Evolutionary conservation across 371 early-diverging fungal genomes (phyloP), one percentile per base, ranked within the genome.

Genomic region (Mucor plumbeus): DNA sequence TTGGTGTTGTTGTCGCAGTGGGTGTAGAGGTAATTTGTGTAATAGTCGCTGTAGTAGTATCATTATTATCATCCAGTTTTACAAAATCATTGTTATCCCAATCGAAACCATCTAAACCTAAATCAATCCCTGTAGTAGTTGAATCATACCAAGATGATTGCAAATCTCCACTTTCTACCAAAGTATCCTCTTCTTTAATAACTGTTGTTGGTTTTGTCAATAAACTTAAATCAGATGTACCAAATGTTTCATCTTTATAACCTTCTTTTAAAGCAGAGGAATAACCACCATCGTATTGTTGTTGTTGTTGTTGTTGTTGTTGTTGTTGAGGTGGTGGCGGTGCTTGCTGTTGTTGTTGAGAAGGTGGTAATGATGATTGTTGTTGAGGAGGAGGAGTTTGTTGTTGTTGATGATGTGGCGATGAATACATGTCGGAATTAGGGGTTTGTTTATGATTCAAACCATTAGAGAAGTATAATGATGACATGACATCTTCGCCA

Each of bases 231-330:
- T 73, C 67, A 31, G 68, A 59, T 21, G 67, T 57, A 14, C 74
- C 76, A 65, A 69, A 72, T n/a, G 74, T 71, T 47, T 78, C 76
- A 44, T 78, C 82, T 47, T 81, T 77, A 55, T 70, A 78, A 1
- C 75, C 77, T 64, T 76, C 81, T 65, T 81, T 78, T 13, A 80
- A 39, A 3, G 77, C 67, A 14, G 67, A 67, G 11, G 68, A 65
- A 60, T 59, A 65, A 26, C 67, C 48, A 56, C 48, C 63, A 44
- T 60, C 19, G 15, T 36, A 17, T 9, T 60, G 61, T 9, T 26
- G 34, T 34, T 48, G 50, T 17, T 31, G 36, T 15, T 26, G 26
- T 26, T 26, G 26, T 26, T 26, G 26, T 26, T 26, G 26, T 26
- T 26, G 26, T 26, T 26, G 26, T 26, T 26, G 57, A 36, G 31